Evolutionary conservation across 768 basidiomycete species (phyloP).

Genomic region (Serendipita indica): DNA sequence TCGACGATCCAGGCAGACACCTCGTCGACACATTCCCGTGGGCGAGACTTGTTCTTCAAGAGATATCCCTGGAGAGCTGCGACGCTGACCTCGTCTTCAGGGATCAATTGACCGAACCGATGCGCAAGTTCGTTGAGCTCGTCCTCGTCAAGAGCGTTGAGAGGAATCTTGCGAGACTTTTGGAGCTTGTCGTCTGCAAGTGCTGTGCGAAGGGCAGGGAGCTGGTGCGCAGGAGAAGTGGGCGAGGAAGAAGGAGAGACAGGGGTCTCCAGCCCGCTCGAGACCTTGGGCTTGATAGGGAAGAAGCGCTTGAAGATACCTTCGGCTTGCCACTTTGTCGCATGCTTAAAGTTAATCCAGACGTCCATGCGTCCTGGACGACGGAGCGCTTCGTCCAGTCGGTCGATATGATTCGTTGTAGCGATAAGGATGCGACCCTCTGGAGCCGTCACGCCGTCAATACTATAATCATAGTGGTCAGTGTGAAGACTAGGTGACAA

Average conservation of each 20-base stretch:
- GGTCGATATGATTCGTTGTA: conserved; percentile 80
- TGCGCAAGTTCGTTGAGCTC: conserved; percentile 57
- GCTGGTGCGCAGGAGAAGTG: neutral
- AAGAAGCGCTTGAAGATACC: conserved; percentile 82
- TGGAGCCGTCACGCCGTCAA: conserved; percentile 79
- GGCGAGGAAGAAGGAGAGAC: neutral
- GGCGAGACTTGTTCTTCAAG: conserved; percentile 78
- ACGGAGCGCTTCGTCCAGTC: conserved; percentile 79
- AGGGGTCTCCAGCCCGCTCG: conserved; percentile 11
- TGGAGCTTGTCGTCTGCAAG: neutral
- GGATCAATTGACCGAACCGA: conserved; percentile 64
- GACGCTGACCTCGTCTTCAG: conserved; percentile 76
- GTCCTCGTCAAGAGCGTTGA: conserved; percentile 40
- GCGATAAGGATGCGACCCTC: conserved; percentile 84
- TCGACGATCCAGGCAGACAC: conserved; percentile 52
- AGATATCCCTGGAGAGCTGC: conserved; percentile 84
- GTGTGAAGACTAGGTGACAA: conserved; percentile 71
- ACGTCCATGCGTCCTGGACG: conserved; percentile 90
- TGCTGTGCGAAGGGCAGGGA: neutral
- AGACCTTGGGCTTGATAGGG: conserved; percentile 40
- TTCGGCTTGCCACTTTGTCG: conserved; percentile 74
- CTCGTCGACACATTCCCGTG: conserved; percentile 69
- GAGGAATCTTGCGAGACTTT: conserved; percentile 28
- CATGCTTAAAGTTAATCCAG: conserved; percentile 82
- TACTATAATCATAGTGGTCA: conserved; percentile 88